These are phyloP conservation scores for Acanthamoeba polyphaga DNA, from an alignment of 208 protist species.

Conservation along the genomic window DNA sequence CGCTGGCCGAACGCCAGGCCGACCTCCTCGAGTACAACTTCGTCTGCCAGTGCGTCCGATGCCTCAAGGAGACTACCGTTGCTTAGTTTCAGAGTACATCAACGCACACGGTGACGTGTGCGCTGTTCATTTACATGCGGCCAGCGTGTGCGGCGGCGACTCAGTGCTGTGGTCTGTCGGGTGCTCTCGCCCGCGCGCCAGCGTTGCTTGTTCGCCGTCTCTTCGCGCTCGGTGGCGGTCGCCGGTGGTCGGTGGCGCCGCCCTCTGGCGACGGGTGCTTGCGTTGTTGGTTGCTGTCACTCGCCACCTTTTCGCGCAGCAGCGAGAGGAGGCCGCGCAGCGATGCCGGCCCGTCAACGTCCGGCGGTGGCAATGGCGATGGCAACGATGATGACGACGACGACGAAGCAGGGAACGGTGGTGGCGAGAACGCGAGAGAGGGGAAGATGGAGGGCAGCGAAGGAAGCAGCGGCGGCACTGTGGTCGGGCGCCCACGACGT, in stretches of 20 bases:
- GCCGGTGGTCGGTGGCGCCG: too few relatives aligned
- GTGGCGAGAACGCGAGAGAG: background rate
- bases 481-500: too few relatives aligned
- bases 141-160: too few relatives aligned
- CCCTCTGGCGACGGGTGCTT: background rate
- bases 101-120: too few relatives aligned
- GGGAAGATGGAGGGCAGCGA: background rate
- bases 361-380: background rate
- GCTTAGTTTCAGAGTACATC: background rate
- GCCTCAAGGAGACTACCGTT: background rate
- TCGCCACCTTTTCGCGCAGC: background rate
- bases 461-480: background rate
- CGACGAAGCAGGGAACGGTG: background rate
- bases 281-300: background rate
- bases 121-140: too few relatives aligned
- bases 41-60: background rate
- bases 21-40: slow-evolving; percentile 41
- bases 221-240: background rate
- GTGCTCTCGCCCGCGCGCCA: too few relatives aligned
- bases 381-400: too few relatives aligned
- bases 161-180: background rate
- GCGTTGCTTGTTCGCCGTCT: background rate
- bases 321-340: background rate
- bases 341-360: background rate
- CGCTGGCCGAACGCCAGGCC: background rate